These are phyloP conservation scores for Pythium scleroteichum DNA, from an alignment of 352 stramenopile genomes.

Conservation along the genomic window DNA sequence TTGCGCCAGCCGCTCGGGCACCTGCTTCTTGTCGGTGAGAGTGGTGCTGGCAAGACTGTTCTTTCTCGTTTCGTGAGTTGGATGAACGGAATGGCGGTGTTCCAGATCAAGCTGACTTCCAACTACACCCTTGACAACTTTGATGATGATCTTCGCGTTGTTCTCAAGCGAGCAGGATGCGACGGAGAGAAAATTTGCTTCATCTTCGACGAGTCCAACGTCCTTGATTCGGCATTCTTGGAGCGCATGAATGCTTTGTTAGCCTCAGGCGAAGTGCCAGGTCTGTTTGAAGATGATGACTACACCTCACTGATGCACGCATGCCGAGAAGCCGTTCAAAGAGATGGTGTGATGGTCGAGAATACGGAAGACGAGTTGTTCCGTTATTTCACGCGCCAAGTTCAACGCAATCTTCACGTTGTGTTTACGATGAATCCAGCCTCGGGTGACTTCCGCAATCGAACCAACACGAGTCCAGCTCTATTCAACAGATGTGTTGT, in stretches of 20 bases:
- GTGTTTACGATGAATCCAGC: slow-evolving; percentile 99
- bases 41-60: slow-evolving; percentile 98
- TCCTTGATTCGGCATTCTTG: slow-evolving; percentile 97
- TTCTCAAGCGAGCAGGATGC: slow-evolving; percentile 97
- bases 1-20: slow-evolving; percentile 98
- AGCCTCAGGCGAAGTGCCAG: slow-evolving; percentile 98
- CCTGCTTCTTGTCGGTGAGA: slow-evolving; percentile 98
- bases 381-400: slow-evolving; percentile 96
- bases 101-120: slow-evolving; percentile 99
- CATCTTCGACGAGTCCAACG: slow-evolving; percentile 99
- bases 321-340: slow-evolving; percentile 94
- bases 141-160: slow-evolving; percentile 97
- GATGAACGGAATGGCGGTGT: slow-evolving; percentile 99
- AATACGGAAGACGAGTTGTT: slow-evolving; percentile 96
- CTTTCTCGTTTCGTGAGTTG: slow-evolving; percentile 99
- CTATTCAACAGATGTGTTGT: slow-evolving; percentile 99
- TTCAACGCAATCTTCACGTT: slow-evolving; percentile 99
- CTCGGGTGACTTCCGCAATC: slow-evolving; percentile 94
- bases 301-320: slow-evolving; percentile 96
- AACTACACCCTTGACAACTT: slow-evolving; percentile 99
- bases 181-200: slow-evolving; percentile 99
- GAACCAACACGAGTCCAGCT: slow-evolving; percentile 98
- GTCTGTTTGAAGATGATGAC: slow-evolving; percentile 99
- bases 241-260: slow-evolving; percentile 99
- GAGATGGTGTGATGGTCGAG: slow-evolving; percentile 86